Base-by-base conservation (phyloP, 345 rosid genomes). In the Hevea brasiliensis region DNA sequence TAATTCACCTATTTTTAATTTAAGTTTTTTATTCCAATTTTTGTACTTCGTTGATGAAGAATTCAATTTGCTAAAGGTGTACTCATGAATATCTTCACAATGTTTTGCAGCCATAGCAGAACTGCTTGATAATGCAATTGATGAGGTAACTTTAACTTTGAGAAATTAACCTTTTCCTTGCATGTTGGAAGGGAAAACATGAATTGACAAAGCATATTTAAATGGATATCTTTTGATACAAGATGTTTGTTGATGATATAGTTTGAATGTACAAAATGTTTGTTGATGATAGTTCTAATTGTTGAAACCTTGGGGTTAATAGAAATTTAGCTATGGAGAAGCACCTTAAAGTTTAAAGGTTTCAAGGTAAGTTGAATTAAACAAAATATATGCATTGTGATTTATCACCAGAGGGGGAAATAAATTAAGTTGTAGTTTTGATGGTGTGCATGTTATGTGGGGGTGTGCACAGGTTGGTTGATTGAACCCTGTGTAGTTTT, bases 101-200 rank as follows among this genome's bases (percentile, higher is more conserved):
- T 21, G 81, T 51, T 74, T 71, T 88, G 79, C 91, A 94, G 98
- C 98, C 67, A 70, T 92, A 40, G 98, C 98, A 3, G 98, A 94
- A 85, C 74, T 94, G 85, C 91, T 94, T 54, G 98, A 94, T 84
- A 94, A 94, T 81, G 93, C 97, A 42, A 73, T 94, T 76, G 98
- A 94, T 80, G 98, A 94, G 98, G 98, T 94, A 78, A 86, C 65
- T 24, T 27, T 59, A 57, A 61, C 23, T 65, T 59, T 32, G 70
- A 0, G 14, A 41, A 26, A 54, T 61, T 29, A 5, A 32, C 21
- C 45, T 27, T 53, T 57, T 73, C 70, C 59, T 53, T 53, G 41
- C 23, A 41, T 58, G 65, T 17, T 24, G 56, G 48, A 61, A 61
- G 10, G 6, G 6, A 6, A 29, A 24, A 24, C 24, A 26, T 50